Evolutionary conservation across 176 grass and related monocot genomes (phyloP).

Genomic region (Chloris gayana): DNA sequence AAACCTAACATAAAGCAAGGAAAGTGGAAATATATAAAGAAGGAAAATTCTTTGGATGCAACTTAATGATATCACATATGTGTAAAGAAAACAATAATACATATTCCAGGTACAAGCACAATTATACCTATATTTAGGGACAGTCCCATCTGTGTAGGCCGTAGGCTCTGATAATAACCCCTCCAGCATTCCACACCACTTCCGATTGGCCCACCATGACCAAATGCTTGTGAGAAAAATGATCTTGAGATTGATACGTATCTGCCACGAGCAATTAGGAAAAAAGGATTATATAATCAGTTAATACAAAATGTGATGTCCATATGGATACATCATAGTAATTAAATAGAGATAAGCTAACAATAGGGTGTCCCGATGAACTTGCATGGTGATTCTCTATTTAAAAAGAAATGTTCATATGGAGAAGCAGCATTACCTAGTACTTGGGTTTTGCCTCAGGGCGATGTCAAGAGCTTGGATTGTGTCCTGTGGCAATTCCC

Average conservation of each 20-base stretch:
- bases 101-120: background rate
- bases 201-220: slow-evolving; percentile 36
- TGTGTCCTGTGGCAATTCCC: slow-evolving; percentile 60
- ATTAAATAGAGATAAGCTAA: background rate
- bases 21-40: background rate
- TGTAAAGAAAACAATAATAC: background rate
- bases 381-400: background rate
- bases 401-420: background rate
- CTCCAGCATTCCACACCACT: slow-evolving; percentile 73
- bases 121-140: slow-evolving; percentile 70
- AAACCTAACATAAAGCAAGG: background rate
- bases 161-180: slow-evolving; percentile 82
- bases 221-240: slow-evolving; percentile 69
- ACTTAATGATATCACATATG: background rate
- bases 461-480: slow-evolving; percentile 85
- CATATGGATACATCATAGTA: background rate
- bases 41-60: background rate
- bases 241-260: slow-evolving; percentile 64
- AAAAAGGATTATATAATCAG: background rate
- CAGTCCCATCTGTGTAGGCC: slow-evolving; percentile 81
- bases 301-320: background rate
- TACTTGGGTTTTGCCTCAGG: slow-evolving; percentile 47
- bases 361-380: background rate
- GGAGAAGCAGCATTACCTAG: slow-evolving; percentile 41
- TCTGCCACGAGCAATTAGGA: slow-evolving; percentile 34